Percentiles rank a stretch among this genome's conserved stretches.
Conservation (phyloP, 306 rosid genomes). For the Cicer arietinum region DNA sequence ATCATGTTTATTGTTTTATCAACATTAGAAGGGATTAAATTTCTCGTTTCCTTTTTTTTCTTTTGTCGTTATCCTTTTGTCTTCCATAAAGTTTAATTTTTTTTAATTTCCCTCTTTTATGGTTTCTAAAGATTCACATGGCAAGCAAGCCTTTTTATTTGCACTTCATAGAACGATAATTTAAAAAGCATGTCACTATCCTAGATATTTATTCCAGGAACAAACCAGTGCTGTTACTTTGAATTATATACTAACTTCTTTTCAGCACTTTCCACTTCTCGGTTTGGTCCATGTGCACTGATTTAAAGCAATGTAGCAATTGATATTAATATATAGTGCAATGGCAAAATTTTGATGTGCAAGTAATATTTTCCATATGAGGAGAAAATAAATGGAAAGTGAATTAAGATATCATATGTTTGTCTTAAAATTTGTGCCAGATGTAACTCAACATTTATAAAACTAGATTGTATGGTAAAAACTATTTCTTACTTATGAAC, state of each 20-base stretch:
- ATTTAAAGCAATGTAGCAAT: background rate
- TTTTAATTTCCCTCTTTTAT: no score
- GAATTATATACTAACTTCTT: no score
- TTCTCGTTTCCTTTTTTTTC: no score
- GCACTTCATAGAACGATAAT: background rate
- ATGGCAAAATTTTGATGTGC: background rate
- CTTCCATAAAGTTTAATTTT: background rate
- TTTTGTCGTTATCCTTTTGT: background rate
- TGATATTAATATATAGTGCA: background rate
- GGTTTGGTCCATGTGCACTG: no score
- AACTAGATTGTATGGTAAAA: no score
- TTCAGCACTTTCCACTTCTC: no score
- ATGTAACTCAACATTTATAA: no score
- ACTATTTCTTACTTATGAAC: no score
- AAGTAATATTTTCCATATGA: background rate
- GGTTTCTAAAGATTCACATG: background rate
- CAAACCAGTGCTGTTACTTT: no score
- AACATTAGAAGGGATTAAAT: background rate
- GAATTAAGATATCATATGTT: background rate
- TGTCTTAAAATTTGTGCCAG: no score
- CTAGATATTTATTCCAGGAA: no score
- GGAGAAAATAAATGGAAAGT: background rate
- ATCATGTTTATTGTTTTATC: no score
- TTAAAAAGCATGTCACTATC: background rate
- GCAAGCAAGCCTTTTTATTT: background rate